These are phyloP conservation scores for Anacardium occidentale DNA, from an alignment of 345 rosid genomes.

Conservation along the genomic window DNA sequence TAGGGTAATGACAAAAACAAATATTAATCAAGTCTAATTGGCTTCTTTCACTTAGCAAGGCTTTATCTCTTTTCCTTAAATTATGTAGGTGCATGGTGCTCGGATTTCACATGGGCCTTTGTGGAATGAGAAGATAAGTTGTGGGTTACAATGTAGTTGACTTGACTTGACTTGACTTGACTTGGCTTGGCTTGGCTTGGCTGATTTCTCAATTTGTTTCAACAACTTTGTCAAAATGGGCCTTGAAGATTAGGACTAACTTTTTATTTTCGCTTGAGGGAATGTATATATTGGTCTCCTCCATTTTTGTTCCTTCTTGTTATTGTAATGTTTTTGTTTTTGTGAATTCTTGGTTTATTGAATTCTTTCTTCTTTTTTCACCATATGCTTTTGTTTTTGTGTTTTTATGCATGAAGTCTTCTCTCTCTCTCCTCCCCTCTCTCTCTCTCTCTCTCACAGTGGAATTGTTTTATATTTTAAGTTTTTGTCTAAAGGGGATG, in stretches of 20 bases:
- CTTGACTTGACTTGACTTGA: neutral
- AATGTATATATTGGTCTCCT: neutral
- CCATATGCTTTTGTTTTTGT: neutral
- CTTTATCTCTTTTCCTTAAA: neutral
- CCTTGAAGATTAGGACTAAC: neutral
- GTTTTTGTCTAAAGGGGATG: too few species aligned
- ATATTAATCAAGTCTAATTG: too few species aligned
- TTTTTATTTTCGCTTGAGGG: neutral
- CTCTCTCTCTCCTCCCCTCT: neutral
- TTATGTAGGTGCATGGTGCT: neutral
- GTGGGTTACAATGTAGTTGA: neutral
- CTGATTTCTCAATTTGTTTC: neutral
- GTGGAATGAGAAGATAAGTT: neutral
- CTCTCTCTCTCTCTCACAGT: neutral
- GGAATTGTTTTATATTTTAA: too few species aligned
- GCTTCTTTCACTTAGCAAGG: neutral
- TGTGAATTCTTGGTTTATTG: neutral
- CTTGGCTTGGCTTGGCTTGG: neutral
- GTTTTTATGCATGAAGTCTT: neutral
- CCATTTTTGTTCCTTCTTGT: too few species aligned
- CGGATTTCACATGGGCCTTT: neutral
- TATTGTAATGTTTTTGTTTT: too few species aligned
- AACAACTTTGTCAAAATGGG: neutral
- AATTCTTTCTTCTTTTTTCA: neutral
- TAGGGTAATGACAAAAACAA: too few species aligned